These are phyloP conservation scores for Trichoderma hamatum DNA, from an alignment of 2,329 filamentous ascomycete species.

Conservation along the genomic window DNA sequence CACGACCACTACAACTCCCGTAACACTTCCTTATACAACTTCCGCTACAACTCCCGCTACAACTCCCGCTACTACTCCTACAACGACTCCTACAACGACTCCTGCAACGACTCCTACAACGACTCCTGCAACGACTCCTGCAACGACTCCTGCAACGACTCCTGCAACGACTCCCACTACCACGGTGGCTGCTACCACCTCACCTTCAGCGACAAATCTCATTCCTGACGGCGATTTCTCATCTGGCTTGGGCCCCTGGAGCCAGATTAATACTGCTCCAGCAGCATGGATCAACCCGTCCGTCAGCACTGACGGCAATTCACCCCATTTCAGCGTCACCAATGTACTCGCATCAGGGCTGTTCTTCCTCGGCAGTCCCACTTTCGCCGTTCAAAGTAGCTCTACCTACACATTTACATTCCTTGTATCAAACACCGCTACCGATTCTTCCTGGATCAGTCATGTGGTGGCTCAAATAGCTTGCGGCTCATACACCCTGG, in stretches of 20 bases:
- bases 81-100: background rate
- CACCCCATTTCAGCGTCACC: background rate
- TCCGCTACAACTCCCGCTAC: background rate
- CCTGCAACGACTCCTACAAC: background rate
- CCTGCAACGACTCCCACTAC: conserved; percentile 4
- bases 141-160: background rate
- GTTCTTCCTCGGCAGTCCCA: background rate
- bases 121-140: background rate
- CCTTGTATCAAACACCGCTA: background rate
- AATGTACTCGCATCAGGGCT: background rate
- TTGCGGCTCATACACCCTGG: background rate
- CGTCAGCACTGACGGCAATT: background rate
- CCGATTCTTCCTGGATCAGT: background rate
- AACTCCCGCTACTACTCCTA: background rate
- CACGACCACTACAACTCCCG: background rate
- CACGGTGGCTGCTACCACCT: background rate
- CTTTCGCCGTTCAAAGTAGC: background rate
- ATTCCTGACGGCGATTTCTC: conserved; percentile 20
- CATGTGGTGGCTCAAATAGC: background rate
- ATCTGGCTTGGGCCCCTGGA: background rate
- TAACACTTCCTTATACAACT: background rate
- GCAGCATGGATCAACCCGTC: background rate
- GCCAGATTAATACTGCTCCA: background rate
- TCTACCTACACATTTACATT: conserved; percentile 4
- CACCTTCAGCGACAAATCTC: background rate